A percentile compares a stretch with the other conserved stretches of the same genome.
These are phyloP conservation scores for Plasmopara halstedii DNA, from an alignment of 352 stramenopile species.

Conservation along the genomic window DNA sequence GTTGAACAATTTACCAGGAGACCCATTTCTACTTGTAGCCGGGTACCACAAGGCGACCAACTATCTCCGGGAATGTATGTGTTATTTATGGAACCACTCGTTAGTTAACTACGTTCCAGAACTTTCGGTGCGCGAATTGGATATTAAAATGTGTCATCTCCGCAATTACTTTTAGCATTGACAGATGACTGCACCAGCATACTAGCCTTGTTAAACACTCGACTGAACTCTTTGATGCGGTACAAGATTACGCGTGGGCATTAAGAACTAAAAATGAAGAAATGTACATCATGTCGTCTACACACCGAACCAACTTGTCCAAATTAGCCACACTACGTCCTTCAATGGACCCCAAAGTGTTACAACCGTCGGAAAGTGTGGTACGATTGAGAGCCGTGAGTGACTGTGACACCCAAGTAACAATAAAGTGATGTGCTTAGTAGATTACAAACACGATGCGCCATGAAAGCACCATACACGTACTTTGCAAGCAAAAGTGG, in stretches of 20 bases:
- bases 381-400: not conserved
- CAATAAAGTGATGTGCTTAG: not conserved
- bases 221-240: not conserved
- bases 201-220: not conserved
- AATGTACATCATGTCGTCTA: not conserved
- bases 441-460: not conserved
- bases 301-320: not conserved
- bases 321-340: not conserved
- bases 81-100: slow-evolving; percentile 6
- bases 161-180: slow-evolving; percentile 1
- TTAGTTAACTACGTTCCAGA: slow-evolving; percentile 2
- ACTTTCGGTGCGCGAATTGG: not conserved
- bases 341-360: not conserved
- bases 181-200: slow-evolving; percentile 6
- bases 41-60: slow-evolving; percentile 9
- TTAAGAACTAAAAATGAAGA: slow-evolving; percentile 3
- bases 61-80: slow-evolving; percentile 9
- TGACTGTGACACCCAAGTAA: not conserved
- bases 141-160: not conserved
- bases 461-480: not conserved
- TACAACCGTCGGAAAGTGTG: not conserved
- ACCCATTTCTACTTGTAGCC: slow-evolving; percentile 4
- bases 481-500: not conserved
- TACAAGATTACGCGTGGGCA: not conserved
- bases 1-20: slow-evolving; percentile 5